Base-by-base conservation (phyloP, 306 rosid species). In the Oemleria cerasiformis region DNA sequence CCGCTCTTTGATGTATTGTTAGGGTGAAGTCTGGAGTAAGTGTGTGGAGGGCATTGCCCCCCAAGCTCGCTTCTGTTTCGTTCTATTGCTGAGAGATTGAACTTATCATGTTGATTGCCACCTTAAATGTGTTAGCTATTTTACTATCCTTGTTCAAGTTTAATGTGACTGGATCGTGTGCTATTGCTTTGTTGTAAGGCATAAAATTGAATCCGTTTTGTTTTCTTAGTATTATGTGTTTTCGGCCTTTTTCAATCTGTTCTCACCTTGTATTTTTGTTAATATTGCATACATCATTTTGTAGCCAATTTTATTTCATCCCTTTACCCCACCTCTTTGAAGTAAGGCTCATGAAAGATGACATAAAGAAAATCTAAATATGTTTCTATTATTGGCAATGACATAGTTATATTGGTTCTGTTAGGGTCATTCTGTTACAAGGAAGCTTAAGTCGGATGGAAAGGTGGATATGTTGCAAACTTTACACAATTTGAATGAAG, bases 401-500 rank as follows among this genome's bases (percentile, higher is more conserved):
- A 65, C 12, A 59, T 56, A 57, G 23, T 74, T 74, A 39, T 25
- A 13, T 69, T 63, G 14, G 65, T 34, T 64, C 9, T 74, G 80
- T 0, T 59, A 94, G 97, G 98, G 97, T 60, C 98, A 91, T 78
- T 85, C 95, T 40, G 75, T 89, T 56, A 83, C 86, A 16, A 89
- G 96, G 81, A 94, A 85, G 87, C 91, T 94, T 34, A 83, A 82
- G 39, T 69, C 95, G 4, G 88, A 89, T 50, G 97, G 97, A 2
- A 83, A 85, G 84, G 83, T 91, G 73, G 90, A 86, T 68, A 73
- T 79, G 8, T 49, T 71, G 68, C 98, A 91, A 73, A 89, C 90
- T 42, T 70, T 89, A 71, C 96, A 94, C 82, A 94, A 94, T 86
- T 77, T 91, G 63, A 57, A 80, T 68, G 94, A 91, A 87, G 98